Evolutionary conservation across 2,329 filamentous ascomycete species (phyloP), one percentile per base, ranked within the genome.

Genomic region (Lachnellula arida): DNA sequence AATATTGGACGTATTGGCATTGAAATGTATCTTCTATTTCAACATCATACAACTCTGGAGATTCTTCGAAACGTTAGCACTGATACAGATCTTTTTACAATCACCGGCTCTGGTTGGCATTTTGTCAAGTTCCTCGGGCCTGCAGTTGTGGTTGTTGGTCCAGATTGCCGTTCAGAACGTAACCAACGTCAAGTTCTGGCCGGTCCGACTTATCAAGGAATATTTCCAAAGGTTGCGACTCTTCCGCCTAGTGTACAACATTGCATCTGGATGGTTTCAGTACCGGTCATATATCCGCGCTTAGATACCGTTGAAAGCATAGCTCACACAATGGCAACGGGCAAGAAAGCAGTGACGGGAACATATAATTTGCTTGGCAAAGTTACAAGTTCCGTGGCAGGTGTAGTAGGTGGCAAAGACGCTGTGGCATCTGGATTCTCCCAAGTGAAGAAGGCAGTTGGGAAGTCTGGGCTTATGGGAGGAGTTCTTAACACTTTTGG

Each of bases 31-130:
- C 80, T 99, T 37, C 81, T 99, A 7, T 99, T 99, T 79, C 94
- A 99, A 70, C 94, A 99, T 69, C 94, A 99, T 72, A 97, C 94
- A 0, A 97, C 93, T 0, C 79, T 95, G 3, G 94, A 97, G 69
- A 89, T 97, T 43, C 82, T 99, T 55, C 88, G 92, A 51, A 93
- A 96, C 65, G 87, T 96, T 56, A 88, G 81, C 67, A 89, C 89
- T 47, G 94, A 99, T 68, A 81, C 86, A 48, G 94, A 99, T 66
- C 82, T 99, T 5, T 99, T 99, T 74, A 97, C 93, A 1, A 87
- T 99, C 54, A 97, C 94, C 0, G 93, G 94, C n/a, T 88, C 88
- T 19, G 94, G 94, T 7, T 99, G 94, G 94, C 94, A 99, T 72
- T 99, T 97, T 72, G 84, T 99, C 73, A 99, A 99, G 73, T 97